Evolutionary conservation across 2,329 filamentous ascomycete species (phyloP).

Genomic region (Aureobasidium lini): DNA sequence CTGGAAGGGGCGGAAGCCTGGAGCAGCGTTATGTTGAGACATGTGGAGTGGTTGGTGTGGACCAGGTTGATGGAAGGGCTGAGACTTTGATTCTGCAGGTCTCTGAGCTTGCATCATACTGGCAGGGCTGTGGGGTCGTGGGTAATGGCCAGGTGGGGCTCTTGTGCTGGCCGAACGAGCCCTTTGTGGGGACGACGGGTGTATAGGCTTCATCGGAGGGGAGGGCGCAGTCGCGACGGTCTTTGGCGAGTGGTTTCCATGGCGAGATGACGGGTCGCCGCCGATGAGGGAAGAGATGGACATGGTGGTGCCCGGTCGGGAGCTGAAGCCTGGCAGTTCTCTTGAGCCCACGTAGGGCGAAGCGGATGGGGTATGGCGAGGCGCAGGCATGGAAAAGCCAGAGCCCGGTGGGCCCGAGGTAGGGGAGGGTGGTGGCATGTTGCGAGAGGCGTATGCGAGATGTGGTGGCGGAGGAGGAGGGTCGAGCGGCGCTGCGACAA

Average conservation of each 20-base stretch:
- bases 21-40: constrained; percentile 17
- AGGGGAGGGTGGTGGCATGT: constrained; percentile 45
- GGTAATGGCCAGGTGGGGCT: constrained; percentile 21
- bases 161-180: constrained; percentile 31
- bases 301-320: constrained; percentile 55
- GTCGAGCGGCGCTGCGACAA: constrained; percentile 22
- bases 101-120: not conserved
- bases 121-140: constrained; percentile 22
- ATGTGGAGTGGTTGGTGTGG: constrained; percentile 6
- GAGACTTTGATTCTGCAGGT: constrained; percentile 4
- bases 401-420: constrained; percentile 34
- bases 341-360: constrained; percentile 42
- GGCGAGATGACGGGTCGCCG: constrained; percentile 23
- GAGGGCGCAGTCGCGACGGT: constrained; percentile 21
- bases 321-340: constrained; percentile 47
- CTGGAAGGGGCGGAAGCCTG: constrained; percentile 26
- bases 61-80: constrained; percentile 2
- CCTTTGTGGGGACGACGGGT: constrained; percentile 39
- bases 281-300: constrained; percentile 68
- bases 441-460: constrained; percentile 35
- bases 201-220: constrained; percentile 35
- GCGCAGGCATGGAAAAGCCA: constrained; percentile 29
- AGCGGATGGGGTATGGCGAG: constrained; percentile 38
- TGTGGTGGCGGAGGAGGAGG: constrained; percentile 27
- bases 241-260: constrained; percentile 26